phyloP scores from a whole-genome alignment of 1,284 basidiomycete genomes.

The Trametes versicolor region DNA sequence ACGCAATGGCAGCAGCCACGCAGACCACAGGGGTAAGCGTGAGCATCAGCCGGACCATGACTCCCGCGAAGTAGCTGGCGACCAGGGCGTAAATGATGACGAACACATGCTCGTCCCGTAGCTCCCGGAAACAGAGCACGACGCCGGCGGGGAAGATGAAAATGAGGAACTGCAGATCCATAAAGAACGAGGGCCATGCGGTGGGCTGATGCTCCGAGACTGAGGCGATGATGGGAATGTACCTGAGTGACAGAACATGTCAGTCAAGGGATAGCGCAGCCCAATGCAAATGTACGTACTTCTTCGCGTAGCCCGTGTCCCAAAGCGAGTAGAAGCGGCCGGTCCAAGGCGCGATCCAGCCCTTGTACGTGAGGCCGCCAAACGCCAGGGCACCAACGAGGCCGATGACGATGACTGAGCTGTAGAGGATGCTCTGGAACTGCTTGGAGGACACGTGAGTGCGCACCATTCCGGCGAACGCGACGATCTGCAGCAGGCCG shows the following conservation, averaged over 20 bases:
- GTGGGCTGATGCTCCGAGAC: conserved; percentile 99
- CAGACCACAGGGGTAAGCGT: conserved; percentile 94
- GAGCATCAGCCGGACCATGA: conserved; percentile 98
- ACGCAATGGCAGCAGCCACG: conserved; percentile 90
- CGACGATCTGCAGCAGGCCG: conserved; percentile 95
- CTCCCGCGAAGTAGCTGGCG: conserved; percentile 98
- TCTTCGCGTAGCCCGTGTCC: conserved; percentile 99
- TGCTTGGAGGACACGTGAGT: conserved; percentile 93
- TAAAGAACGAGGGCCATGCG: conserved; percentile 99
- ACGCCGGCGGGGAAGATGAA: conserved; percentile 99
- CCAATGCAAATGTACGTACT: conserved; percentile 55
- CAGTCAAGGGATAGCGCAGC: background rate
- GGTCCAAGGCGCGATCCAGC: conserved; percentile 99
- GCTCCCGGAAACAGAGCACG: conserved; percentile 90
- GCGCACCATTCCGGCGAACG: conserved; percentile 91
- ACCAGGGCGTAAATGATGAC: conserved; percentile 98
- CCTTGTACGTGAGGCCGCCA: conserved; percentile 88
- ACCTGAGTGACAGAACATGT: conserved; percentile 54
- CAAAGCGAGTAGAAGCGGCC: conserved; percentile 99
- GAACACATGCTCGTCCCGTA: conserved; percentile 98
- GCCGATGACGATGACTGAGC: conserved; percentile 76
- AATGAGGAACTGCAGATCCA: conserved; percentile 98
- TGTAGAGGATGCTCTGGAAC: conserved; percentile 86
- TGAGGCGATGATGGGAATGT: conserved; percentile 98
- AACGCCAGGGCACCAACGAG: conserved; percentile 80